phyloP scores from a whole-genome alignment of 257 asterid species.

The Ocimum tenuiflorum region DNA sequence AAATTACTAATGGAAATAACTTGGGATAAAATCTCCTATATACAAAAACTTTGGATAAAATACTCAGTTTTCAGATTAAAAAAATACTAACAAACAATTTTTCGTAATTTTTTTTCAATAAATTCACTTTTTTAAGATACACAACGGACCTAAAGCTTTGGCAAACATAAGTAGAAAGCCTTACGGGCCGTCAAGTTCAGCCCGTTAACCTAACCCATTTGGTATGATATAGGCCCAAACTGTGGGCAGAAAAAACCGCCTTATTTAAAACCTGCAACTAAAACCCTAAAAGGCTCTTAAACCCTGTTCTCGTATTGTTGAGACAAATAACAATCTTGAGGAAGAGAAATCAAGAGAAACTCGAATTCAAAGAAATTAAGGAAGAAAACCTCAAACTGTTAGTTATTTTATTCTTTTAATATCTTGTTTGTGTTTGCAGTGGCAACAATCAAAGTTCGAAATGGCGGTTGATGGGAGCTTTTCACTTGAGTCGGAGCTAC shows the following conservation, averaged over 20 bases:
- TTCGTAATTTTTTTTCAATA: too few species aligned
- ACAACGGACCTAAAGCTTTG: too few species aligned
- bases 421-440: neutral
- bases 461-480: conserved; percentile 82
- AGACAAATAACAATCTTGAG: neutral
- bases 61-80: too few species aligned
- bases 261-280: conserved; percentile 22
- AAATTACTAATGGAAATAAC: too few species aligned
- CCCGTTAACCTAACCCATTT: neutral
- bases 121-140: too few species aligned
- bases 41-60: too few species aligned
- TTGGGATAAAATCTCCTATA: too few species aligned
- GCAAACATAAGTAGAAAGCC: too few species aligned
- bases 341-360: neutral
- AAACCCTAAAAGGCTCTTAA: conserved; percentile 31
- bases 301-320: conserved; percentile 16
- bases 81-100: too few species aligned
- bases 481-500: conserved; percentile 45
- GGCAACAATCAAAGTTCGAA: neutral
- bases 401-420: neutral
- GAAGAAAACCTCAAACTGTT: neutral
- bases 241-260: neutral
- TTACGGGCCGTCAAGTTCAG: neutral
- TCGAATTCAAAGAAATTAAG: neutral
- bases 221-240: neutral